Evolutionary conservation across 345 rosid species (phyloP).

Genomic region (Eucalyptus camaldulensis): DNA sequence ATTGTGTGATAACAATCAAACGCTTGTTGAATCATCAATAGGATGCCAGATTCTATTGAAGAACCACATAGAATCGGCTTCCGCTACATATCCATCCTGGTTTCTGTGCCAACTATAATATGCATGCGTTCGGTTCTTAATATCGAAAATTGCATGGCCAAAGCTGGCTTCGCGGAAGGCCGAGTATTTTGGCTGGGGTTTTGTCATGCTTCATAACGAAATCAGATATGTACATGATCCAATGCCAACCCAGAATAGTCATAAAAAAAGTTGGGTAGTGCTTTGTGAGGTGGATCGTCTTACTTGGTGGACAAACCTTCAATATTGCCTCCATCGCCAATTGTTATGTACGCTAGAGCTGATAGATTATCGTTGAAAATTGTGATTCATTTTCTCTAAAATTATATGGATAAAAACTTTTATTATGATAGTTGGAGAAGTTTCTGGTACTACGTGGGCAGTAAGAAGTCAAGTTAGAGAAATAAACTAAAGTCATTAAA

Average conservation of each 20-base stretch:
- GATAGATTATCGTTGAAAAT: too few species aligned
- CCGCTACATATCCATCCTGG: background rate
- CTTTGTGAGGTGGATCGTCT: background rate
- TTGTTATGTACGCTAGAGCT: background rate
- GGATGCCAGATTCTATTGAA: background rate
- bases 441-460: too few species aligned
- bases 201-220: background rate
- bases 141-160: conserved; percentile 2
- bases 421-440: too few species aligned
- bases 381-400: too few species aligned
- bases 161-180: conserved; percentile 3
- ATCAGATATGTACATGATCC: background rate
- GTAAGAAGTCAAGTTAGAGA: too few species aligned
- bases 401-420: too few species aligned
- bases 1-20: background rate
- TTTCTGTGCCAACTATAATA: conserved; percentile 6
- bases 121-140: conserved; percentile 2
- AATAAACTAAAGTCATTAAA: too few species aligned
- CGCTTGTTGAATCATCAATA: background rate
- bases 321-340: background rate
- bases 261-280: background rate
- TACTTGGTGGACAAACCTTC: background rate
- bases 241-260: background rate
- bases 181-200: conserved; percentile 3
- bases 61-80: conserved; percentile 4